A percentile compares a stretch with the other conserved stretches of the same genome.
These are phyloP conservation scores for Paramarasmius palmivorus DNA, from an alignment of 1,284 basidiomycete species.

Conservation along the genomic window DNA sequence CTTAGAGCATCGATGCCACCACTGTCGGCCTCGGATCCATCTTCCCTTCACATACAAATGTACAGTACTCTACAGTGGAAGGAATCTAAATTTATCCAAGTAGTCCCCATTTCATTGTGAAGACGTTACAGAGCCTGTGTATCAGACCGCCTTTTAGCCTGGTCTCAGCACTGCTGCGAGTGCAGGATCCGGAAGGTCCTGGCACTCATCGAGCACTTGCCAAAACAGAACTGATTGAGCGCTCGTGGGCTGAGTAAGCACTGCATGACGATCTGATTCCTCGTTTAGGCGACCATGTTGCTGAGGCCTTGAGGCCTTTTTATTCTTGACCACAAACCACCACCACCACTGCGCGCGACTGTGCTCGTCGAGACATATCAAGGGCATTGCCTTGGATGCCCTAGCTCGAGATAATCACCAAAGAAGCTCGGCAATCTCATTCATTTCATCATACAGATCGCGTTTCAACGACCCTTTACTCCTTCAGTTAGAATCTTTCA, in stretches of 20 bases:
- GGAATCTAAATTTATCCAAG: too few relatives aligned
- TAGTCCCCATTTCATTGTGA: too few relatives aligned
- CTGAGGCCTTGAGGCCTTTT: background rate
- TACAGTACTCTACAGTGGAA: too few relatives aligned
- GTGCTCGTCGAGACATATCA: background rate
- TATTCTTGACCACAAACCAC: background rate
- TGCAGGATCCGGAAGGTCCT: too few relatives aligned
- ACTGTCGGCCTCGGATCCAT: too few relatives aligned
- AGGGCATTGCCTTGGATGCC: background rate
- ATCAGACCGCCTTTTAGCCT: too few relatives aligned
- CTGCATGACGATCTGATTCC: background rate
- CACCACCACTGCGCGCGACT: background rate
- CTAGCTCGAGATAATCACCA: background rate
- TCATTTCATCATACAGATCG: background rate
- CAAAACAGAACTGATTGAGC: background rate
- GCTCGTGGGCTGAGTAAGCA: background rate
- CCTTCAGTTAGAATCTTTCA: background rate
- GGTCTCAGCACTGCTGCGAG: too few relatives aligned
- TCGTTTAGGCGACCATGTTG: slow-evolving; percentile 6
- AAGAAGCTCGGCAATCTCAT: background rate
- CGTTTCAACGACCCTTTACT: background rate
- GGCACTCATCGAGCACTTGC: too few relatives aligned
- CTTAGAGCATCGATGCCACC: too few relatives aligned
- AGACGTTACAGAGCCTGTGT: too few relatives aligned
- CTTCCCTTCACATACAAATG: too few relatives aligned